Base-by-base conservation (phyloP, 306 rosid species). In the Vigna radiata region DNA sequence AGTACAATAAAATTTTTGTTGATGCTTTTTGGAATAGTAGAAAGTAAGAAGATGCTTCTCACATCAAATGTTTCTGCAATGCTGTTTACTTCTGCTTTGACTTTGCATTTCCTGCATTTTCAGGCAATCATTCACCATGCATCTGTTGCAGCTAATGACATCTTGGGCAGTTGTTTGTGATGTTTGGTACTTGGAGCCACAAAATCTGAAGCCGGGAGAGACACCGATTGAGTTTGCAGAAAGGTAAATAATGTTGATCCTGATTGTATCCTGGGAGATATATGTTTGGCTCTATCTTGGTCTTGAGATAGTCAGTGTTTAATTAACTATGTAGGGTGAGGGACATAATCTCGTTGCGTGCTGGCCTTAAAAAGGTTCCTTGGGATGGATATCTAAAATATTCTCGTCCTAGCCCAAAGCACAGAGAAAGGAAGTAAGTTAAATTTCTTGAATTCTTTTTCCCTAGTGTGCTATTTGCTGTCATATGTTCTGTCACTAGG, bases 131-230 rank as follows among this genome's bases (percentile, higher is more conserved):
- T 95, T 95, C 87, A 92, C 97, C 41, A 90, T 11, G 86, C 99
- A 95, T 86, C 92, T 95, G 70, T 85, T 95, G 87, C 99, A 86
- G 87, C 93, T 95, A 79, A 95, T 92, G 99, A 95, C 97, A 41
- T 95, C 97, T 2, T 95, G 99, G 99, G 99, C 97, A 29, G 99
- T 95, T 80, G 99, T 95, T 78, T 95, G 97, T 87, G 99, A 95
- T 82, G 99, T 95, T 78, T 95, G 97, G 97, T 95, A 95, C 81
- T 75, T 95, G 90, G 97, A 95, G 88, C 99, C 99, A 12, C 97
- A 95, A 83, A 86, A 73, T 63, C 69, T 95, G 59, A 89, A 80
- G 85, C 97, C 90, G 41, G 93, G 98, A 75, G 97, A 95, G 79
- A 90, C 98, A n/a, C 68, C 97, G 31, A 95, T 95, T 27, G 97